Base-by-base conservation (phyloP, 306 rosid genomes). In the Trifolium pratense region DNA sequence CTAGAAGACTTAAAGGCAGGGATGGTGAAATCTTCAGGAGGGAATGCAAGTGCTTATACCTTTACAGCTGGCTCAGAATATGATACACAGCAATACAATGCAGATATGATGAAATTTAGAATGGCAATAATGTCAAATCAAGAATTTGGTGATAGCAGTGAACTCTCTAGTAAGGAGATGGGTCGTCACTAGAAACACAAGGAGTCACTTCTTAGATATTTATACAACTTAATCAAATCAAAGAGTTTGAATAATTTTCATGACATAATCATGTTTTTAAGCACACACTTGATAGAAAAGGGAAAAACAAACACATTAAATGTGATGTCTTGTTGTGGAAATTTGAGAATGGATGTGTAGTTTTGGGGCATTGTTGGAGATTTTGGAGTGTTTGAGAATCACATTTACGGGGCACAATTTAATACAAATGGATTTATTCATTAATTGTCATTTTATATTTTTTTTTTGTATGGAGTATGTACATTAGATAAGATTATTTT, bases 101-200 rank as follows among this genome's bases (percentile, higher is more conserved):
- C 86, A 25, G 98, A 92, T 76, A 84, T 92, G 88, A 36, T 74
- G 25, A 92, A 78, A 75, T 87, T 90, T 61, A 87, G 96, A 66
- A 51, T 86, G 56, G 40, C 78, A 42, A 85, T 89, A 5, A 64
- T 87, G 71, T 52, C 84, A 0, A 86, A 88, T 78, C 86, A 82
- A 18, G 96, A 91, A 49, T 89, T 74, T 51, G 71, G 23, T 0
- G 57, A 53, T 16, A 79, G 89, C 68, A 57, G 85, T 23, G 91
- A 85, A 6, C 18, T 87, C 53, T 65, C 91, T 1, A 89, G 87
- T 10, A 55, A 55, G 6, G 61, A 55, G n/a, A 55, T 55, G 61
- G 32, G 32, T 55, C 60, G 32, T 57, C 63, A 12, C 63, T 57
- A 57, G 63, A 5, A 25, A 55, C 61, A 20, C 12, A 7, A 23